Conservation (phyloP, 257 asterid species). For the Solanum okadae region DNA sequence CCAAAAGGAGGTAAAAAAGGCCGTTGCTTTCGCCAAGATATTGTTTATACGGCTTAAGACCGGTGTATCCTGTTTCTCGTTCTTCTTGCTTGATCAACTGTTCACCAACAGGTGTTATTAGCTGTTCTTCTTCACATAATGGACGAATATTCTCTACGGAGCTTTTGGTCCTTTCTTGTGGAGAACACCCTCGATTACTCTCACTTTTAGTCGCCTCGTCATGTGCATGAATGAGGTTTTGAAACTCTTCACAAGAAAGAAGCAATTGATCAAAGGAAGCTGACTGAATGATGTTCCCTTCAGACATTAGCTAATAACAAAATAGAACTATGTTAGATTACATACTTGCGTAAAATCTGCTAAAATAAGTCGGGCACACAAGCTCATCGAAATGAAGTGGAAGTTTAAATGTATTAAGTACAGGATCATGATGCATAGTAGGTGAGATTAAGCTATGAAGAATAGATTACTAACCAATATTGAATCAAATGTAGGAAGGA, state of each 20-base stretch:
- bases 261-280: slow-evolving; percentile 55
- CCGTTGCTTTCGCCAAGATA: slow-evolving; percentile 34
- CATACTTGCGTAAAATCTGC: not conserved
- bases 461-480: slow-evolving; percentile 20
- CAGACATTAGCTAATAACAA: slow-evolving; percentile 56
- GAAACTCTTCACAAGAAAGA: slow-evolving; percentile 57
- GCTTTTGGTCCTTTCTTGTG: slow-evolving; percentile 3
- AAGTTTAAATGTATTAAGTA: not conserved
- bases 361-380: not conserved
- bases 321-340: not conserved
- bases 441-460: not conserved
- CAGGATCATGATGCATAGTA: not conserved
- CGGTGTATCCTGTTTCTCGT: slow-evolving; percentile 27
- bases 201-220: slow-evolving; percentile 51
- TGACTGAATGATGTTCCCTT: slow-evolving; percentile 54
- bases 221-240: slow-evolving; percentile 63
- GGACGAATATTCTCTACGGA: slow-evolving; percentile 31
- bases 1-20: slow-evolving; percentile 20
- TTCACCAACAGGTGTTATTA: slow-evolving; percentile 9
- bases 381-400: not conserved
- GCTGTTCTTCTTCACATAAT: slow-evolving; percentile 25
- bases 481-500: slow-evolving; percentile 29
- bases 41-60: slow-evolving; percentile 35
- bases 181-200: slow-evolving; percentile 16
- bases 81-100: slow-evolving; percentile 45